Base-by-base conservation (phyloP, 345 rosid species). In the Linum tenue region DNA sequence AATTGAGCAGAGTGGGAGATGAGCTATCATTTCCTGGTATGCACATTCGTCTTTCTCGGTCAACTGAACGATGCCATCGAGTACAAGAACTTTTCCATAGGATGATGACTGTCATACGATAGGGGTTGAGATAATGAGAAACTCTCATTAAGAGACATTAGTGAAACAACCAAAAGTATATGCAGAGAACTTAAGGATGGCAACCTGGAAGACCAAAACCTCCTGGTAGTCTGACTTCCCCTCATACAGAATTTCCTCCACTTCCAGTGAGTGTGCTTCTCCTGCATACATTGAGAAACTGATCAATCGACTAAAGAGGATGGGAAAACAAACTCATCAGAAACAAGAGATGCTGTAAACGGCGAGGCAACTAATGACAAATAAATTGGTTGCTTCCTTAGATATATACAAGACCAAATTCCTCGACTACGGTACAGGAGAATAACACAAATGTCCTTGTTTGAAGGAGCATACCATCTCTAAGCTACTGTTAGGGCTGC, bases 21-120 rank as follows among this genome's bases (percentile, higher is more conserved):
- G 99, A 48, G 91, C 79, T 64, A 94, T 94, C 99, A 94, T 94
- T 85, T 94, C 99, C 80, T 94, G 99, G 80, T 94, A 91, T 43
- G 96, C 99, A 76, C 79, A 90, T 79, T 88, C 97, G 80, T 94
- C 97, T 75, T 84, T 94, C 83, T 94, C 96, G 8, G 97, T 94
- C 80, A 94, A 76, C 76, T 94, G 97, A 69, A 94, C 82, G 56
- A 94, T 83, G 53, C 99, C 96, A 77, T 94, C 99, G 66, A 94
- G 91, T 75, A 94, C 99, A 72, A 94, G 99, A 75, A 94, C 99
- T 73, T 84, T 94, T 43, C 99, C 99, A 62, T 94, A 90, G 42
- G 85, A 62, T 42, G 81, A 75, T 66, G 99, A 90, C 99, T 94
- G 86, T 7, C 40, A 22, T 10, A 64, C 5, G 41, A 31, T 37